Base-by-base conservation (phyloP, 192 early-diverging fungal species). In the Gorgonomyces haynaldii region DNA sequence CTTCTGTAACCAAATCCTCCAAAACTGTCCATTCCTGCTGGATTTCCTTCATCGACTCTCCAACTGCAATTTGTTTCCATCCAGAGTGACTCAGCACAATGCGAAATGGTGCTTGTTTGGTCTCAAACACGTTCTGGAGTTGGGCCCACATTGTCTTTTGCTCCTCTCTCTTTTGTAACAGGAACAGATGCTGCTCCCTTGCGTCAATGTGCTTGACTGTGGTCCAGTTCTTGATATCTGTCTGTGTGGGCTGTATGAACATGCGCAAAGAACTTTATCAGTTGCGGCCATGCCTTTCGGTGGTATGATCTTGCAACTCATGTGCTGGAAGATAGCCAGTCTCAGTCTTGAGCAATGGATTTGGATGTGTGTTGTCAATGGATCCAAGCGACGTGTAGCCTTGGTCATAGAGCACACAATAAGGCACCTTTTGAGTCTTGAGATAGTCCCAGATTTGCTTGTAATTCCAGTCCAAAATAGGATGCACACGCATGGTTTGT, bases 61-160 rank as follows among this genome's bases (percentile, higher is more conserved):
- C 83, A 9, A 64, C 57, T 66, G 66, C 29, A 13, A 26, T 3
- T 1, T 42, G 37, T 26, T 92, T 72, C n/a, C 73, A 78, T 22
- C 60, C 61, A n/a, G 69, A 67, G 27, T 69, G 60, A 20, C 61
- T 53, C 54, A 88, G 83, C 1, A 94, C 59, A 24, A 97, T 85
- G 16, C 91, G 84, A 56, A 81, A 95, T 2, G 90, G 83, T 3
- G 89, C 84, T 56, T 91, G 89, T 62, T 89, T 90, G 19, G 84
- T 88, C 56, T 95, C 91, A 45, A 97, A 80, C 78, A 96, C 89
- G 63, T 91, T 95, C 46, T 95, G 91, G 45, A 97, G 84, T 15
- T 90, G 94, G 6, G 83, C 83, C 44, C 90, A 67, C 16, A 97
- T 67, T 2, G 65, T 54, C 38, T 72, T 71, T 52, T 57, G 47